These are phyloP conservation scores for Trichophaea hybrida DNA, from an alignment of 2,329 filamentous ascomycete genomes.

Conservation along the genomic window DNA sequence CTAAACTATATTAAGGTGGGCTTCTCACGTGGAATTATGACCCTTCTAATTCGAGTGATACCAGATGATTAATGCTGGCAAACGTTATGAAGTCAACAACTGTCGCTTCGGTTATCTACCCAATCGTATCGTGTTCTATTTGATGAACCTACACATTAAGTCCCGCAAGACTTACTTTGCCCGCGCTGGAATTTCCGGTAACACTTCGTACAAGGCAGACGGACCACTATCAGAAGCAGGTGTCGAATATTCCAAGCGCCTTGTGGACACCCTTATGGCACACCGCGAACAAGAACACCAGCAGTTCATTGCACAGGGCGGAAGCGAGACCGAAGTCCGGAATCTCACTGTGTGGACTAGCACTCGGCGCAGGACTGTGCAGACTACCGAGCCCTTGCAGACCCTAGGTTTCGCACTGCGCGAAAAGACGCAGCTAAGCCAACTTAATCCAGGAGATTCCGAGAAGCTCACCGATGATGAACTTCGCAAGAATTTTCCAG, in stretches of 20 bases:
- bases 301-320: constrained; percentile 53
- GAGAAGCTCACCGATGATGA: constrained; percentile 78
- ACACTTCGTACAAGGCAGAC: constrained; percentile 85
- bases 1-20: constrained; percentile 82
- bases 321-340: constrained; percentile 53
- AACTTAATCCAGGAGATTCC: constrained; percentile 90
- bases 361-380: constrained; percentile 73
- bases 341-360: constrained; percentile 90
- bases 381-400: constrained; percentile 73
- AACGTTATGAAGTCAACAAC: constrained; percentile 90
- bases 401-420: constrained; percentile 69
- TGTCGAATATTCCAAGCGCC: constrained; percentile 63
- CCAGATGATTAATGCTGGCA: constrained; percentile 88
- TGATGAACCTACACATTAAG: constrained; percentile 96
- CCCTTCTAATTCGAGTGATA: constrained; percentile 5
- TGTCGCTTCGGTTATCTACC: constrained; percentile 93
- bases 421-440: constrained; percentile 90
- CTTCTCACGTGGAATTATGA: background rate
- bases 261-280: constrained; percentile 68
- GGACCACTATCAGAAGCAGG: constrained; percentile 70
- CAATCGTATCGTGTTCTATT: constrained; percentile 94
- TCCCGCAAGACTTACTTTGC: constrained; percentile 86
- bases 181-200: constrained; percentile 68
- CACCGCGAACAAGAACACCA: constrained; percentile 72
- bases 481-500: constrained; percentile 69